Evolutionary conservation across 2,329 filamentous ascomycete species (phyloP), one percentile per base, ranked within the genome.

Genomic region (Arthrobotrys pseudoclavata): DNA sequence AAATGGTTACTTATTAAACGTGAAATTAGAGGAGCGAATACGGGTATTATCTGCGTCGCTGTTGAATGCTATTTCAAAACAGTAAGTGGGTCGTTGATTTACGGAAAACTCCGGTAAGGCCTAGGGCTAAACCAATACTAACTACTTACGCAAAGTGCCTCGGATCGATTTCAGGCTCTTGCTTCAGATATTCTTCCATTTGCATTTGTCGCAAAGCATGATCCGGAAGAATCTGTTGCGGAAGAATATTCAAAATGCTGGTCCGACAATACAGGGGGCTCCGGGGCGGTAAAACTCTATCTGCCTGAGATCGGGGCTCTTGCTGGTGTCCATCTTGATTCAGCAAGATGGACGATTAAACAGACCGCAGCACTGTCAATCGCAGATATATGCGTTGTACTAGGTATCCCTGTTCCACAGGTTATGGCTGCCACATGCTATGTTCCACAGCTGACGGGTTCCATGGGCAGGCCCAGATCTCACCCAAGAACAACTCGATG

Each of bases 191-290:
- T 97, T 1, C 85, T 99, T 2, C 96, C 96, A 0, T 95, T 98
- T 81, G 88, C 94, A 1, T 99, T 96, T 82, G 87, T 98, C 29
- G 93, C 90, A 1, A 92, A 93, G 81, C 92, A 97, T 81, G 96
- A 99, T 82, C 89, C 88, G 0, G 91, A 97, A 81, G 90, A 92
- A 63, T 91, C 93, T 80, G 92, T 95, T 2, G 88, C 88, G 69
- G 91, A 93, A 79, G 88, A 90, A n/a, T 97, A 96, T 82, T 87
- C 89, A 42, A 91, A 94, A 70, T 93, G 94, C 0, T 99, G 96
- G 96, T 88, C 89, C 60, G 92, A 97, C 80, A 94, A 97, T 82
- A 94, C 96, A 0, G 95, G 94, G 61, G 94, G 93, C 52, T 90
- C 88, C 34, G 89, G 94, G 31, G 91, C 92, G 0, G 92, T 97